Base-by-base conservation (phyloP, 106 monocot genomes). In the Allium cepa region DNA sequence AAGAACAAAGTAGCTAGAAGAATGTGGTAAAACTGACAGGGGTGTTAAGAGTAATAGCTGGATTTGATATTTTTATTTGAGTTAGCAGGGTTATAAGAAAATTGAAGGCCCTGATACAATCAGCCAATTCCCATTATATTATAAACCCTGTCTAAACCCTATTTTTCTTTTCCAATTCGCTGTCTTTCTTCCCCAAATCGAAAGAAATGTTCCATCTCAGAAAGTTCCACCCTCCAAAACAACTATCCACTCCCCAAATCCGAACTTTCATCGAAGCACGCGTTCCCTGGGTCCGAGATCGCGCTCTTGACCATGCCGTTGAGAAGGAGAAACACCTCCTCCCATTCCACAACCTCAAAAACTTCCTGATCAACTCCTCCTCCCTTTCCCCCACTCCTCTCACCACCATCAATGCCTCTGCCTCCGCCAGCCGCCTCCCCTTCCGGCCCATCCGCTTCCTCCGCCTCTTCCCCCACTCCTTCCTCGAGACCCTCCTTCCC, bases 241-340 rank as follows among this genome's bases (percentile, higher is more conserved):
- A 49, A 48, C 12, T 49, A 22, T 13, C 15, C 55, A 7, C 13
- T 50, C 47, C 8, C 50, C 81, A 67, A 13, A 3, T 10, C 53
- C 73, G 78, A 58, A 56, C 69, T 56, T 88, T 86, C 86, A 64
- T 88, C 60, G 88, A 91, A 71, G 84, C 82, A 50, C 81, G 82
- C 8, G 66, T 88, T 22, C 69, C 69, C 26, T 92, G 86, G 84
- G 72, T 88, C 56, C 87, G 97, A 9, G 89, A 99, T 79, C 93
- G 99, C 46, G 93, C 75, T 62, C 90, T 99, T 71, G 93, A 99
- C 73, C 99, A 90, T 77, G 90, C 84, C 64, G 93, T 99, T 17
- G 93, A 99, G 77, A 90, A 85, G 72, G 99, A 99, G 71, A 84
- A 82, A 67, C 87, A 99, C 76, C 88, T 97, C 50, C 78, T 74